Evolutionary conservation across 148 eudicot genomes (phyloP).

Genomic region (Fagopyrum esculentum): DNA sequence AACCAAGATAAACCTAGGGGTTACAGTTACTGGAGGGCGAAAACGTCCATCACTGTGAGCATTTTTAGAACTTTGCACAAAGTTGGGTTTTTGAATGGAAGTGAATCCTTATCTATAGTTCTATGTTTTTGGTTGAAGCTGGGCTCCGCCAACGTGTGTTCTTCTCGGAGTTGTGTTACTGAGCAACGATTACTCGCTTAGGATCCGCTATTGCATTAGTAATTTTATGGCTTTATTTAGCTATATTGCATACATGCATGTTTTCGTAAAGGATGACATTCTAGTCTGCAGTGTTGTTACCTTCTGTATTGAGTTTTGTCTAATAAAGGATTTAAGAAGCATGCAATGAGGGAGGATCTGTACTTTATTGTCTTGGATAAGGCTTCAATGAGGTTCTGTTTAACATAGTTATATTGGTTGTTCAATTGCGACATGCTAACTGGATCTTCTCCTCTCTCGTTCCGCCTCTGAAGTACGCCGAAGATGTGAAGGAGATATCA

Average conservation of each 20-base stretch:
- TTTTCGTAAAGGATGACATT: not conserved
- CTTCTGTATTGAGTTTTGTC: not conserved
- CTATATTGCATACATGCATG: not conserved
- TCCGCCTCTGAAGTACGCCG: constrained; percentile 2
- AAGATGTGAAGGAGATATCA: constrained; percentile 28
- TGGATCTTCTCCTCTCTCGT: not conserved
- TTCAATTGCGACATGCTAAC: not conserved
- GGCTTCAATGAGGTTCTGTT: not conserved
- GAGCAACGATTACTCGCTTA: not conserved
- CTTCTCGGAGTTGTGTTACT: not conserved
- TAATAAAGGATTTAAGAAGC: not conserved
- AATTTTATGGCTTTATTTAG: not conserved
- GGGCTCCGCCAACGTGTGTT: not conserved
- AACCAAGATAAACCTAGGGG: constrained; percentile 16
- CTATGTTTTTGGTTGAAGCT: not conserved
- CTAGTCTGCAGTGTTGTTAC: not conserved
- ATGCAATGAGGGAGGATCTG: not conserved
- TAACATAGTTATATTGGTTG: not conserved
- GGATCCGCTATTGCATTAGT: not conserved
- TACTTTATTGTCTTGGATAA: not conserved
- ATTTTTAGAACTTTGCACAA: no score
- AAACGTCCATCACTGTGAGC: not conserved
- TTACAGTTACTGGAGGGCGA: not conserved
- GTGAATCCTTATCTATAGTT: not conserved
- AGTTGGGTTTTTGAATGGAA: constrained; percentile 5